Base-by-base conservation (phyloP, 306 rosid species). In the Castanea crenata region DNA sequence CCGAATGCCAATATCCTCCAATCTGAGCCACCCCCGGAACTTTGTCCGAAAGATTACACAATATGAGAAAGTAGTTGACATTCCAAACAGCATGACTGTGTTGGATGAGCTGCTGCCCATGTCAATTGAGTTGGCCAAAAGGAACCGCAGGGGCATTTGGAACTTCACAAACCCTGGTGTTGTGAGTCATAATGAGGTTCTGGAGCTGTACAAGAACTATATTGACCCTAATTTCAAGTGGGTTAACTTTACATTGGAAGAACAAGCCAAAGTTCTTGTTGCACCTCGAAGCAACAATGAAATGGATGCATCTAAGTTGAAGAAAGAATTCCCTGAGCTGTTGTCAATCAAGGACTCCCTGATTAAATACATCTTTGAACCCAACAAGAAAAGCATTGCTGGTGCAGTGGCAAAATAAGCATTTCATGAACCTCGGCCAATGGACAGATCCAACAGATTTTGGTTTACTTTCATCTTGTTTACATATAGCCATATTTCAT, bases 201-300 rank as follows among this genome's bases (percentile, higher is more conserved):
- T 93, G 8, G 94, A 93, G 92, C 88, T 93, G 98, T 93, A 91
- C 89, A 85, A 84, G 80, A 77, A 91, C n/a, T 91, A 90, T 83
- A 84, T 93, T 29, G 87, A 93, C 73, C 94, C 93, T 2, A 68
- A 63, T 51, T 93, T 93, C 86, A 86, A 88, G 83, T 93, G 92
- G 91, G 74, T 5, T 16, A 93, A 93, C 90, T 93, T 93, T 85
- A 91, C 81, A 1, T 88, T 93, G 31, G 97, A 93, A 82, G 98
- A 93, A 81, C 98, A 93, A 85, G 97, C 98, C 80, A 90, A 91
- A 84, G 98, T 91, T 74, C 91, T 93, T 2, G 88, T 93, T 21
- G 98, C 97, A n/a, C 83, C 97, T 5, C 82, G 97, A 80, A 93
- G 97, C 93, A 93, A 93, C 97, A 93, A 93, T 14, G 98, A 93